Evolutionary conservation across 139 green algal species (phyloP).

Genomic region (Micractinium sp.): DNA sequence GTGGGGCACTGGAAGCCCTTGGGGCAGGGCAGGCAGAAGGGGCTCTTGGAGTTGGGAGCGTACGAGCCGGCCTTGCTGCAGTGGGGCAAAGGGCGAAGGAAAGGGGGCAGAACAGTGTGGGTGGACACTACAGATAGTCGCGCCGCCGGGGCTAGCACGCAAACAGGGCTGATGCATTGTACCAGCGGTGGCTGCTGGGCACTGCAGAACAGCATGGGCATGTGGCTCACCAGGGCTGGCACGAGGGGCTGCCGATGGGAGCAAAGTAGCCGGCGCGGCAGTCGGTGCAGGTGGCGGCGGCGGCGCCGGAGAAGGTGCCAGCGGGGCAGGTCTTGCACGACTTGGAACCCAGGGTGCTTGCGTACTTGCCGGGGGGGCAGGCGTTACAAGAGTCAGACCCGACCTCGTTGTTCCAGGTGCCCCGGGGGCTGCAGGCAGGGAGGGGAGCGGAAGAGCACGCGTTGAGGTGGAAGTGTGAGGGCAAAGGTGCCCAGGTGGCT

Average conservation of each 20-base stretch:
- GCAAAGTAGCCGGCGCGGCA: constrained; percentile 16
- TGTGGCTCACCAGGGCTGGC: too few relatives aligned
- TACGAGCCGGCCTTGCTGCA: not conserved
- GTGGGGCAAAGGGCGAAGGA: too few relatives aligned
- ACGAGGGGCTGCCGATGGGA: too few relatives aligned
- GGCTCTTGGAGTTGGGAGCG: not conserved
- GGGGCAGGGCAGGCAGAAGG: not conserved
- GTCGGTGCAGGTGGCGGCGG: not conserved
- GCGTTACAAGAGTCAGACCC: not conserved
- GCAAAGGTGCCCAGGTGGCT: too few relatives aligned
- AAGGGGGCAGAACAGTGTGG: too few relatives aligned
- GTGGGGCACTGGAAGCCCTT: not conserved
- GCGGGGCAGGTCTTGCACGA: constrained; percentile 25
- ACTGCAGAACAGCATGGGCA: too few relatives aligned
- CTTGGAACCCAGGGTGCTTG: constrained; percentile 3
- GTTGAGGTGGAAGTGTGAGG: too few relatives aligned
- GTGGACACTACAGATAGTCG: too few relatives aligned
- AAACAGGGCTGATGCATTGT: too few relatives aligned
- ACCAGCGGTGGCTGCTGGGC: too few relatives aligned
- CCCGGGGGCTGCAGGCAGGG: not conserved
- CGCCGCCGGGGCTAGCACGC: too few relatives aligned
- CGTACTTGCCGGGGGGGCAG: constrained; percentile 25
- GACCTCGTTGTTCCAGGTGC: not conserved
- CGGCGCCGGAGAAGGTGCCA: not conserved
- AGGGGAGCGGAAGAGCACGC: too few relatives aligned